Base-by-base conservation (phyloP, 225 moss, liverwort and hornwort species). In the Thuidium tamariscinum region DNA sequence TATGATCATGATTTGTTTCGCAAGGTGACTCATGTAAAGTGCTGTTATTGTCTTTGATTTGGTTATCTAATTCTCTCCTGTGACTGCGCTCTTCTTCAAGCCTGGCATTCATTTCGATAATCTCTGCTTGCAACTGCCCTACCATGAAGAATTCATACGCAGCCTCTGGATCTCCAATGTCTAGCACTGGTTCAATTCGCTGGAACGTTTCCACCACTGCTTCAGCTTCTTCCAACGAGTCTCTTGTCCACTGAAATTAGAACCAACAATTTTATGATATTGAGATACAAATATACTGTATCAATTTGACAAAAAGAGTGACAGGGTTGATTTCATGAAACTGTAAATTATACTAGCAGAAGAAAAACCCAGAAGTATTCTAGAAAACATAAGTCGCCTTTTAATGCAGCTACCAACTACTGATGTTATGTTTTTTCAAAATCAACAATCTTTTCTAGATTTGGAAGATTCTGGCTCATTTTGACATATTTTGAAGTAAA, bases 221-320 rank as follows among this genome's bases (percentile, higher is more conserved):
- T 84, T 93, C 90, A 21, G 87, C 87, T 88, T 86, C 91, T 80
- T 89, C 93, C 71, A 93, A 80, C 32, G 91, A 87, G 20, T 93
- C 88, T 69, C 85, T 90, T 65, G 87, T 91, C 91, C 91, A 91
- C 91, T 93, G 87, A 44, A 85, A 52, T 42, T 55, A 51, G 16
- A 83, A 52, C 52, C 44, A 74, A 59, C n/a, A 78, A 16, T 60
- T 41, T 42, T 22, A 71, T 27, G 15, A 55, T 27, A 73, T 32
- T 7, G 67, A 52, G 74, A 73, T 51, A 67, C 37, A 23, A 60
- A 48, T 34, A 19, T 9, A 74, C 27, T 27, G 52, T 14, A 61
- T 49, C 46, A 74, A 27, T 32, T 57, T 37, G 37, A 59, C 32
- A 59, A 21, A 25, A 80, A 55, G 22, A 46, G 44, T 46, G 37